phyloP scores from a whole-genome alignment of 1,284 basidiomycete genomes.

The Omphalotus olearius region DNA sequence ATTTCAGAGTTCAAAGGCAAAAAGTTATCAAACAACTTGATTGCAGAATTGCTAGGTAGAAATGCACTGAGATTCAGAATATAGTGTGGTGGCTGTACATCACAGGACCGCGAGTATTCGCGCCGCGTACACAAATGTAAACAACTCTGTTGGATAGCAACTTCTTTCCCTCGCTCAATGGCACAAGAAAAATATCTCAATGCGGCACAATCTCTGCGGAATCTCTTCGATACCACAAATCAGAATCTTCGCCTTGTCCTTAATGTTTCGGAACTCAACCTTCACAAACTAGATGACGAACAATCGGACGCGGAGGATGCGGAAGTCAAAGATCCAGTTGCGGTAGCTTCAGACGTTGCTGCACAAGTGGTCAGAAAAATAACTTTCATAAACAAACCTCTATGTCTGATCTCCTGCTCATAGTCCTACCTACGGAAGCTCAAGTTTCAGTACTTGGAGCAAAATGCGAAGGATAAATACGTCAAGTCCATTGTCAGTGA shows the following conservation, averaged over 20 bases:
- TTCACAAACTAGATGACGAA: conserved; percentile 30
- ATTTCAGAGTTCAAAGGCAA: too few relatives aligned
- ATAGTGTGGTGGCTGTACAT: too few relatives aligned
- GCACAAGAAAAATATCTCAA: conserved; percentile 27
- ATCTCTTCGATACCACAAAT: conserved; percentile 22
- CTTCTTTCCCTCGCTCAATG: conserved; percentile 12
- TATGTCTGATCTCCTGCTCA: conserved; percentile 5
- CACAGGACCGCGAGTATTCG: too few relatives aligned
- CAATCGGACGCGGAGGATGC: conserved; percentile 27
- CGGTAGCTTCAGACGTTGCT: conserved; percentile 42
- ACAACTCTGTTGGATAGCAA: too few relatives aligned
- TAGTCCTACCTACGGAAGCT: conserved; percentile 78
- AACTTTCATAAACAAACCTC: neutral
- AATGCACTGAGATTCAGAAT: too few relatives aligned
- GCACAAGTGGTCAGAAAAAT: conserved; percentile 38
- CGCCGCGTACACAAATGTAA: too few relatives aligned
- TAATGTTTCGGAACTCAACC: conserved; percentile 31
- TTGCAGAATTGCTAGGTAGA: too few relatives aligned
- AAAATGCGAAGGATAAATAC: conserved; percentile 84
- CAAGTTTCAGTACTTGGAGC: conserved; percentile 83
- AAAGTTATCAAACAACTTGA: too few relatives aligned
- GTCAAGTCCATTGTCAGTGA: conserved; percentile 81
- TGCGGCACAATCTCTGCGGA: conserved; percentile 19
- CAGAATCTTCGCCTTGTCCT: conserved; percentile 32
- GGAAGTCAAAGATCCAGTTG: conserved; percentile 38